Conservation (phyloP, 1,139 yeast genomes). For the Scheffersomyces parashehatae region DNA sequence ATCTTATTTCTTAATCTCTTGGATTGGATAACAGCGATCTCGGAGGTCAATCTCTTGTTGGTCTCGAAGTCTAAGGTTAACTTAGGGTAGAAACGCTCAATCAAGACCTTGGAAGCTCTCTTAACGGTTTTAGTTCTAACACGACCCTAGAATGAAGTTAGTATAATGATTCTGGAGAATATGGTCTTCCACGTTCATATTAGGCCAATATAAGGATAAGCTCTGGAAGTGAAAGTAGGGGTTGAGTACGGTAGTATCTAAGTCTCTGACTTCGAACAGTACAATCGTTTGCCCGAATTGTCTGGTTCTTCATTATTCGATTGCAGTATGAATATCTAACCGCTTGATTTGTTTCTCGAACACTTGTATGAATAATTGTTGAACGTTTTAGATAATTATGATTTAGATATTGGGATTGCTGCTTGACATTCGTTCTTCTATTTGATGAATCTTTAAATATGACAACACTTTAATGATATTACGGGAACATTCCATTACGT, state of each 20-base stretch:
- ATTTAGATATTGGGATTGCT: no score
- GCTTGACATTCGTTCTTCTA: no score
- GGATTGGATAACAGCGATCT: constrained; percentile 98
- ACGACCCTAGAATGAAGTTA: constrained; percentile 71
- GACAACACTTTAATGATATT: no score
- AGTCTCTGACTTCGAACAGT: no score
- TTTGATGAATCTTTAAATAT: no score
- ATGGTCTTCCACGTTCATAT: not conserved
- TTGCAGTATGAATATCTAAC: not conserved
- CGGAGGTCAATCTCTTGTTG: constrained; percentile 99
- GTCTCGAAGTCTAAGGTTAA: constrained; percentile 99
- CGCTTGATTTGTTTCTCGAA: no score
- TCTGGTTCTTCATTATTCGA: not conserved
- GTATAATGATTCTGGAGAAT: not conserved
- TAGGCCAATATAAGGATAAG: not conserved
- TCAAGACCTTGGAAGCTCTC: constrained; percentile 99
- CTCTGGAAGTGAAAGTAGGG: not conserved
- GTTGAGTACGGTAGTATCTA: no score
- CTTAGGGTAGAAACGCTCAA: constrained; percentile 99
- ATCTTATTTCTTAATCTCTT: constrained; percentile 99
- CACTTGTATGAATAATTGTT: no score
- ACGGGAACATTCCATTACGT: no score
- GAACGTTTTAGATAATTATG: no score
- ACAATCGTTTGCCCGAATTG: not conserved
- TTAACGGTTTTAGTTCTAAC: constrained; percentile 99